These are phyloP conservation scores for Ensete glaucum DNA, from an alignment of 176 grass and related monocot species.

Conservation along the genomic window DNA sequence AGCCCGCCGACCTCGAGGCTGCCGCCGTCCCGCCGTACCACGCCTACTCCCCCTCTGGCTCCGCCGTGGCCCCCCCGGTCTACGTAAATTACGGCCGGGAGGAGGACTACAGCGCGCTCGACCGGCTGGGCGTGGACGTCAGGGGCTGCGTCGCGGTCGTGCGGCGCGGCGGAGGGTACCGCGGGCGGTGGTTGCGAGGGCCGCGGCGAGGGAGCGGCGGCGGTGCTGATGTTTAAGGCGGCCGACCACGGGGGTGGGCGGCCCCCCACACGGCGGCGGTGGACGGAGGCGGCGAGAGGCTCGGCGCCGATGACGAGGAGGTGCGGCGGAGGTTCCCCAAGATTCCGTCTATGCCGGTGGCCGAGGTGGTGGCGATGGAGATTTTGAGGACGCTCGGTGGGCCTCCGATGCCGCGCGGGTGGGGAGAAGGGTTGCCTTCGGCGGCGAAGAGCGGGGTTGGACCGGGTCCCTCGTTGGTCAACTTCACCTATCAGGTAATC, in stretches of 20 bases:
- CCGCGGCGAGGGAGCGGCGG: slow-evolving; percentile 48
- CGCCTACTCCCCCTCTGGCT: slow-evolving; percentile 67
- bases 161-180: slow-evolving; percentile 46
- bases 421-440: slow-evolving; percentile 17
- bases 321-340: slow-evolving; percentile 53
- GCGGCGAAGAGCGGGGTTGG: slow-evolving; percentile 34
- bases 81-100: slow-evolving; percentile 77
- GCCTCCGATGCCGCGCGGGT: slow-evolving; percentile 36
- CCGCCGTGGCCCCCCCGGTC: slow-evolving; percentile 45
- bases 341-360: slow-evolving; percentile 82
- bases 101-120: slow-evolving; percentile 52
- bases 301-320: slow-evolving; percentile 30
- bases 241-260: slow-evolving; percentile 67
- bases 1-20: slow-evolving; percentile 44
- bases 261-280: slow-evolving; percentile 4
- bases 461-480: slow-evolving; percentile 53
- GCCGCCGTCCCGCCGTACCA: slow-evolving; percentile 57
- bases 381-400: slow-evolving; percentile 57
- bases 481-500: slow-evolving; percentile 78
- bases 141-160: slow-evolving; percentile 42
- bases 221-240: slow-evolving; percentile 50
- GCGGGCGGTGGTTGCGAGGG: slow-evolving; percentile 54
- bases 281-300: slow-evolving; percentile 29
- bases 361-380: slow-evolving; percentile 33
- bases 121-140: slow-evolving; percentile 39